Evolutionary conservation across 805 yeast genomes (phyloP), one percentile per base, ranked within the genome.

Genomic region (Nakazawaea pomicola): DNA sequence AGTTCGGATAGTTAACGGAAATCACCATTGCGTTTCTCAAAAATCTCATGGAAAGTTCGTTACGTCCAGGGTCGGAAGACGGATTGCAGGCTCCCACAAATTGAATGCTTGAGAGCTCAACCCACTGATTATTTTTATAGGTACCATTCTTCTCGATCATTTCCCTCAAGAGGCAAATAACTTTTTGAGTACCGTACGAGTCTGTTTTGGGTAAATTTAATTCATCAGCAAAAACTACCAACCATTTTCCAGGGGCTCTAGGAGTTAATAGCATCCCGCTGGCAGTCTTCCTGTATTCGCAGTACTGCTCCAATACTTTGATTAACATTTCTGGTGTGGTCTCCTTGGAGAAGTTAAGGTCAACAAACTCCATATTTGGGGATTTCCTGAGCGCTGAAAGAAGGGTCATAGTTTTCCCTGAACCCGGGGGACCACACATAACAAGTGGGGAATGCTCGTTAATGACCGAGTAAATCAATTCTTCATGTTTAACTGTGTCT

Each of bases 81-180:
- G 96, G 93, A 53, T 91, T 91, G 57, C 98, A 91, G 0, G 98
- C 97, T 7, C 95, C 97, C n/a, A 89, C 93, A 61, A 91, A 70
- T 53, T 84, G 95, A 20, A 91, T 67, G 34, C 79, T 70, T 14
- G 69, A 64, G 7, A 88, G 45, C 0, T 64, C 48, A 1, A 90
- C 77, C 95, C 96, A 91, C 19, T 68, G 68, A 35, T 69, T 52
- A 0, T 70, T 59, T 37, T 76, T 68, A 93, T 95, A 88, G 54
- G 88, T 91, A 0, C 97, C 96, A 1, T 65, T 57, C 16, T 72
- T 72, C 48, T 83, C 91, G 6, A 86, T 63, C 53, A 91, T 53
- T 50, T 86, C 91, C 33, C 97, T 73, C 44, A 91, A 53, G 30
- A 90, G 74, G 1, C 83, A 69, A 9, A 87, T 77, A 0, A 81